phyloP scores from a whole-genome alignment of 805 yeast genomes.

The Clavispora asparagi region DNA sequence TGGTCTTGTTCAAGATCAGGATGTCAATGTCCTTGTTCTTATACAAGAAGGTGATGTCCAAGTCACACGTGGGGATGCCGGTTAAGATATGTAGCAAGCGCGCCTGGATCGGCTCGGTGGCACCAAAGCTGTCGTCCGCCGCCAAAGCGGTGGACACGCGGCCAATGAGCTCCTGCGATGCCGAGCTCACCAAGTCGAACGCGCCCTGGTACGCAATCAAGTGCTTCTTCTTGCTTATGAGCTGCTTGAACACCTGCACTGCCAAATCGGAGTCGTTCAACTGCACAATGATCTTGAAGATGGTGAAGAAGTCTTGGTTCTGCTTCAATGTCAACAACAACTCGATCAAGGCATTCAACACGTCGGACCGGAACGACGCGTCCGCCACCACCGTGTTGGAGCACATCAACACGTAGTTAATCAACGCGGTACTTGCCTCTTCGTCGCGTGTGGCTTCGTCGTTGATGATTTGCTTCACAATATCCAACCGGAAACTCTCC shows the following conservation, averaged over 20 bases:
- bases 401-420: slow-evolving; percentile 72
- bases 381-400: slow-evolving; percentile 49
- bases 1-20: slow-evolving; percentile 74
- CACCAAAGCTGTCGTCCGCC: slow-evolving; percentile 22
- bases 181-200: slow-evolving; percentile 87
- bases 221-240: slow-evolving; percentile 45
- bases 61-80: slow-evolving; percentile 93
- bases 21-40: slow-evolving; percentile 85
- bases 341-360: slow-evolving; percentile 48
- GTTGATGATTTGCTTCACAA: slow-evolving; percentile 56
- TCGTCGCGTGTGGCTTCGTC: slow-evolving; percentile 39
- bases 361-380: slow-evolving; percentile 13
- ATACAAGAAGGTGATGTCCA: slow-evolving; percentile 80
- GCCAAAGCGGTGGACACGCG: slow-evolving; percentile 41
- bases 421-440: slow-evolving; percentile 48
- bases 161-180: slow-evolving; percentile 81
- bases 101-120: slow-evolving; percentile 19
- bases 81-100: slow-evolving; percentile 68
- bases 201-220: slow-evolving; percentile 87
- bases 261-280: slow-evolving; percentile 75
- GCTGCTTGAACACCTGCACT: slow-evolving; percentile 56
- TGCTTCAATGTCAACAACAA: slow-evolving; percentile 49
- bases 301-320: slow-evolving; percentile 74
- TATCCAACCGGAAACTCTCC: slow-evolving; percentile 82
- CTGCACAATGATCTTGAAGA: slow-evolving; percentile 83